Percentiles rank a stretch among this genome's conserved stretches.
These are phyloP conservation scores for Aspergillus niger DNA, from an alignment of 2,329 filamentous ascomycete genomes.

Conservation along the genomic window DNA sequence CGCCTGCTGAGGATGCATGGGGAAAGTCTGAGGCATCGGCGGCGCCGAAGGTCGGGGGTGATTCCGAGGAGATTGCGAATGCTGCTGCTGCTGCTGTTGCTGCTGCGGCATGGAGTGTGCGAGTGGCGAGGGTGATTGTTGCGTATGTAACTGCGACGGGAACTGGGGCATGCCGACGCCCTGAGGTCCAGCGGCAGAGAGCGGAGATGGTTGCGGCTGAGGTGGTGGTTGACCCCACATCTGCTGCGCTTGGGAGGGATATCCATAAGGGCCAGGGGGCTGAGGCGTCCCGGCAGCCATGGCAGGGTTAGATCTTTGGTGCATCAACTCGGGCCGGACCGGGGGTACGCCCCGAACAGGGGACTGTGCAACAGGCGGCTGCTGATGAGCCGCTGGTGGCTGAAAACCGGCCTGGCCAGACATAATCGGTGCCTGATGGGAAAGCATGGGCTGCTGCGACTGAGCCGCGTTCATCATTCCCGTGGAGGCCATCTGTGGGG, in stretches of 20 bases:
- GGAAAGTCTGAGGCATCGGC: constrained; percentile 41
- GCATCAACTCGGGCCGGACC: constrained; percentile 63
- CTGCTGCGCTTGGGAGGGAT: constrained; percentile 63
- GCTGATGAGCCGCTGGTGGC: constrained; percentile 52
- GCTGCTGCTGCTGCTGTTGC: constrained; percentile 42
- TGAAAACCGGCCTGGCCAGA: constrained; percentile 65
- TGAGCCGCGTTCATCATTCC: constrained; percentile 39
- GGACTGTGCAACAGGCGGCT: constrained; percentile 61
- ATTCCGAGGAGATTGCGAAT: constrained; percentile 47
- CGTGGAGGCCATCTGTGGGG: constrained; percentile 38
- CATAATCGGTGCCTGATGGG: constrained; percentile 49
- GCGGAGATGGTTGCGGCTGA: constrained; percentile 64
- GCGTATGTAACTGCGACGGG: constrained; percentile 42
- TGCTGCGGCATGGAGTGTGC: constrained; percentile 36
- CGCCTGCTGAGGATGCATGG: constrained; percentile 39
- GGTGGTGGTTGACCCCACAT: constrained; percentile 67
- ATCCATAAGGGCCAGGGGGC: constrained; percentile 52
- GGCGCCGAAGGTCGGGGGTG: constrained; percentile 39
- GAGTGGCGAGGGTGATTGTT: constrained; percentile 40
- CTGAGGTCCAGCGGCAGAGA: constrained; percentile 42
- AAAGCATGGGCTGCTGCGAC: constrained; percentile 39
- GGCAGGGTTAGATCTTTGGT: constrained; percentile 63
- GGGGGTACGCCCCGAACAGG: constrained; percentile 71
- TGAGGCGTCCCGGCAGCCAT: constrained; percentile 55
- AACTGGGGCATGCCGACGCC: constrained; percentile 45